Evolutionary conservation across 2,329 filamentous ascomycete species (phyloP).

Genomic region (Mycogone perniciosa): DNA sequence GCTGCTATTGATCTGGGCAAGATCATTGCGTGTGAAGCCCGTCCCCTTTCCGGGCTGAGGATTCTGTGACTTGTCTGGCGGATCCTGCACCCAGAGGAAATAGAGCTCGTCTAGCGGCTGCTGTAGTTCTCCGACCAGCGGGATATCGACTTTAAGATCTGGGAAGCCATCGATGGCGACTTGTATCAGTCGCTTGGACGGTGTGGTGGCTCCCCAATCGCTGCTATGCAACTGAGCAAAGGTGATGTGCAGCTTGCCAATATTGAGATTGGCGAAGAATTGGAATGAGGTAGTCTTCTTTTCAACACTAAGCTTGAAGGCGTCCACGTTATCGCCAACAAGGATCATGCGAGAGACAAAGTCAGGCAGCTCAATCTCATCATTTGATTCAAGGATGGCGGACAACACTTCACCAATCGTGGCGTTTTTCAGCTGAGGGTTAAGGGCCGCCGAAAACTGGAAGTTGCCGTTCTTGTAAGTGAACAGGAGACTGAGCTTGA

Average conservation of each 20-base stretch:
- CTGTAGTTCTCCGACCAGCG: constrained; percentile 24
- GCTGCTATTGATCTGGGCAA: constrained; percentile 5
- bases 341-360: constrained; percentile 11
- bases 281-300: constrained; percentile 14
- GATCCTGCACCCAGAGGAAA: constrained; percentile 28
- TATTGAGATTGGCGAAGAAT: constrained; percentile 12
- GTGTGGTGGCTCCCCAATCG: constrained; percentile 9
- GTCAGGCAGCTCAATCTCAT: constrained; percentile 10
- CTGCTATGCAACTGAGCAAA: constrained; percentile 15
- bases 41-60: neutral
- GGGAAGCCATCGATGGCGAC: constrained; percentile 15
- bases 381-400: constrained; percentile 5
- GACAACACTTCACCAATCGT: constrained; percentile 12
- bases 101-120: constrained; percentile 32
- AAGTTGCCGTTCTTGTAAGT: constrained; percentile 5
- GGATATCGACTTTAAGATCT: constrained; percentile 18
- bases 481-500: constrained; percentile 14
- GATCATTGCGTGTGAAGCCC: constrained; percentile 8
- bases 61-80: neutral
- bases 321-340: neutral
- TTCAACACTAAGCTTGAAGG: constrained; percentile 3
- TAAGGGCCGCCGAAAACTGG: constrained; percentile 3
- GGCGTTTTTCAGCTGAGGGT: neutral
- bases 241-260: constrained; percentile 6
- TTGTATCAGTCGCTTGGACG: constrained; percentile 18